Percentiles rank a stretch among this genome's conserved stretches.
Evolutionary conservation across 805 yeast species (phyloP).

Genomic region (Kluyveromyces aestuarii): DNA sequence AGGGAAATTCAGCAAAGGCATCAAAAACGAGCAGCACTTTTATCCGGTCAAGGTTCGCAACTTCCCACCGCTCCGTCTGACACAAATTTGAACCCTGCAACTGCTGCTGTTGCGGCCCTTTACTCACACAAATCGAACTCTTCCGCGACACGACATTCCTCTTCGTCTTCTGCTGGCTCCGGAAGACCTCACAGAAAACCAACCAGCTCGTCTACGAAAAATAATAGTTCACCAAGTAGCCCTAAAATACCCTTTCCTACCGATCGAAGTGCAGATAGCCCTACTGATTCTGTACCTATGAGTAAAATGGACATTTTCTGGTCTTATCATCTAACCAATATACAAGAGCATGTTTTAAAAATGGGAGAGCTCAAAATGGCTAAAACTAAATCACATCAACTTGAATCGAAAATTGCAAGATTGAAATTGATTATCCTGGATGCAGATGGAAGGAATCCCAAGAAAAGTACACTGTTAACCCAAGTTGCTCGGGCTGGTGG

Average conservation of each 20-base stretch:
- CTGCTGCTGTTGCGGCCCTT: conserved; percentile 12
- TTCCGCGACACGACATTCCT: conserved; percentile 6
- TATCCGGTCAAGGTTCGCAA: not conserved
- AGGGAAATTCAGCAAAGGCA: conserved; percentile 16
- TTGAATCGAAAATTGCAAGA: conserved; percentile 40
- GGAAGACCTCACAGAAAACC: conserved; percentile 3
- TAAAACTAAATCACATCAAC: conserved; percentile 35
- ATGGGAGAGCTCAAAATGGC: conserved; percentile 45
- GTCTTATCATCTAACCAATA: conserved; percentile 42
- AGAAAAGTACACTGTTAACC: conserved; percentile 33
- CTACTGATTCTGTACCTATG: conserved; percentile 33
- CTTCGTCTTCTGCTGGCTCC: conserved; percentile 9
- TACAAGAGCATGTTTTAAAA: conserved; percentile 52
- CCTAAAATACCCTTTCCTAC: conserved; percentile 1
- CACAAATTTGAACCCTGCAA: conserved; percentile 12
- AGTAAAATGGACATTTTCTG: conserved; percentile 50
- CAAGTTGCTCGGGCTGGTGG: conserved; percentile 41
- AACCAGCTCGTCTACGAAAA: not conserved
- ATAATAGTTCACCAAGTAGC: not conserved
- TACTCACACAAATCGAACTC: conserved; percentile 12
- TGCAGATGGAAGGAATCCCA: conserved; percentile 42
- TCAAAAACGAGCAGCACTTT: conserved; percentile 4
- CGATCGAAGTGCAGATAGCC: not conserved
- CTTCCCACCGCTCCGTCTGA: conserved; percentile 14
- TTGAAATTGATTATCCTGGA: conserved; percentile 49